phyloP scores from a whole-genome alignment of 805 yeast species.

The Monosporozyma solicola region DNA sequence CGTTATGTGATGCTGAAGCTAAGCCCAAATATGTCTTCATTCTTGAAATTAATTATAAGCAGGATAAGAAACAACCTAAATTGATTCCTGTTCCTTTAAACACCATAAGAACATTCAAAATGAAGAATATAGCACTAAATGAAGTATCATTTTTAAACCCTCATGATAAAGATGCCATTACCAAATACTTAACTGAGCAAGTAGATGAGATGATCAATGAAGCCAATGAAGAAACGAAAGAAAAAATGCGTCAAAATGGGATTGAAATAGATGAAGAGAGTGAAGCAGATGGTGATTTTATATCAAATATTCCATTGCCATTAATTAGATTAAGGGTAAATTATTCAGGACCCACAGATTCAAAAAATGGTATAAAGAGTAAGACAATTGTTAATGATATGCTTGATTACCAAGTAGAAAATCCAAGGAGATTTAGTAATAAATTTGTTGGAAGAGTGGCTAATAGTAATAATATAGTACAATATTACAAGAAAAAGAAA shows the following conservation, averaged over 20 bases:
- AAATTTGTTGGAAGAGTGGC: constrained; percentile 87
- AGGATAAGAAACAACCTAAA: constrained; percentile 40
- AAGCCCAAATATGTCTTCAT: constrained; percentile 66
- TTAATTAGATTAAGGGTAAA: constrained; percentile 76
- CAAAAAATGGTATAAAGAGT: constrained; percentile 4
- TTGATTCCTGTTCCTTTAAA: constrained; percentile 35
- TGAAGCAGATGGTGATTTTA: constrained; percentile 13
- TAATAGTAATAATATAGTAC: constrained; percentile 77
- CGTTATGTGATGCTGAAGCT: constrained; percentile 78
- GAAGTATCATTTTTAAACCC: constrained; percentile 48
- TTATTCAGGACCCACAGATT: constrained; percentile 48
- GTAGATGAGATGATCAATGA: constrained; percentile 58
- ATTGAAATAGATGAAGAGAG: background rate
- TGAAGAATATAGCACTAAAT: constrained; percentile 53
- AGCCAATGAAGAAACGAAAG: constrained; percentile 45
- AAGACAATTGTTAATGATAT: constrained; percentile 1
- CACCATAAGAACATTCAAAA: constrained; percentile 74
- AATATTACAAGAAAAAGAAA: constrained; percentile 47
- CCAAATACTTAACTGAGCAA: constrained; percentile 47
- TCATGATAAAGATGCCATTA: constrained; percentile 52
- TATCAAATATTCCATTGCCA: constrained; percentile 59
- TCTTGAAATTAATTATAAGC: constrained; percentile 50
- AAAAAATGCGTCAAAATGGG: constrained; percentile 13
- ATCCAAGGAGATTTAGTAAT: constrained; percentile 80
- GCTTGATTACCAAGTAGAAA: constrained; percentile 78